Conservation (phyloP, 2,329 filamentous ascomycete genomes). For the Penicillium griseofulvum region DNA sequence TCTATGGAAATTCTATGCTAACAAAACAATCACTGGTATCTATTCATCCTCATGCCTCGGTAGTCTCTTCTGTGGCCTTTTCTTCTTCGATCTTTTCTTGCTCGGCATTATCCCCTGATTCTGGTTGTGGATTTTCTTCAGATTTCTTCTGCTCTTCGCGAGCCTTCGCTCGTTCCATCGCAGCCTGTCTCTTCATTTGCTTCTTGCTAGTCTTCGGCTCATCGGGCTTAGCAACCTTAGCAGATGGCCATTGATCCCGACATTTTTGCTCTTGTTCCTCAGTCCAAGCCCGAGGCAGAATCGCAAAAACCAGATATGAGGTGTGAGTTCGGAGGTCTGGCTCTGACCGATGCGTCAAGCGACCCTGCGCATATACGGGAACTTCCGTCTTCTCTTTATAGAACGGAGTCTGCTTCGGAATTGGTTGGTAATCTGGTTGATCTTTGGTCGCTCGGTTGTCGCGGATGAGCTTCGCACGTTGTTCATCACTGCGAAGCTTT, state of each 20-base stretch:
- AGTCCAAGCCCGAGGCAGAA: conserved; percentile 82
- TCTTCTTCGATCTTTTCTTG: conserved; percentile 1
- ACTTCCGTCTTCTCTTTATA: conserved; percentile 29
- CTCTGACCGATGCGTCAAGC: conserved; percentile 76
- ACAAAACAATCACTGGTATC: conserved; percentile 1
- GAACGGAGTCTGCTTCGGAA: conserved; percentile 18
- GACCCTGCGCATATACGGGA: conserved; percentile 70
- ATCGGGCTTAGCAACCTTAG: conserved; percentile 45
- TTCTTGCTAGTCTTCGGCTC: conserved; percentile 37
- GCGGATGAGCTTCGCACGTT: conserved; percentile 65
- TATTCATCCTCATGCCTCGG: not conserved
- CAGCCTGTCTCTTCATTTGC: conserved; percentile 42
- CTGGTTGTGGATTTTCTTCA: conserved; percentile 7
- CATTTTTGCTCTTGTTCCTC: conserved; percentile 74
- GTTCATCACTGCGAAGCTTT: conserved; percentile 71
- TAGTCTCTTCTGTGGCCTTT: not conserved
- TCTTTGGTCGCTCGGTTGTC: conserved; percentile 28
- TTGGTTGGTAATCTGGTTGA: conserved; percentile 19
- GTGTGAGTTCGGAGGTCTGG: conserved; percentile 92
- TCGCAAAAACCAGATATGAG: conserved; percentile 91
- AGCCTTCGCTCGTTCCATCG: conserved; percentile 43
- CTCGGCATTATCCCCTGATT: not conserved
- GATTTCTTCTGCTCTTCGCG: conserved; percentile 17
- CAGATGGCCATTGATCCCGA: conserved; percentile 63
- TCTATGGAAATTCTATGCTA: not conserved